Base-by-base conservation (phyloP, 306 rosid genomes). In the Calophaca sinica region DNA sequence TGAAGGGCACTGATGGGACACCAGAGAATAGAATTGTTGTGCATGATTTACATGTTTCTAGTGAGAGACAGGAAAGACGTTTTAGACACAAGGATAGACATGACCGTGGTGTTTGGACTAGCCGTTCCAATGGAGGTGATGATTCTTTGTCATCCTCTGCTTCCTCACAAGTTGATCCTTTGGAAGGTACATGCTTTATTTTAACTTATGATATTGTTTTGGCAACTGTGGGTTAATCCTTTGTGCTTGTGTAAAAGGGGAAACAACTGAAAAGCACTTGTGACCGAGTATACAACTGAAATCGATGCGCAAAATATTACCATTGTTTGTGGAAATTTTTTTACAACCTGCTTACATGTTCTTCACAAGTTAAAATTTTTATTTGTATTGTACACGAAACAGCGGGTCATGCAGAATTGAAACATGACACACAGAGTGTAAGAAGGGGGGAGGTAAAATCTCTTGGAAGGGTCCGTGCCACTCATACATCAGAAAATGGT, bases 401-500 rank as follows among this genome's bases (percentile, higher is more conserved):
- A 80, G 86, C 85, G 80, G 60, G 73, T 77, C 73, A 14, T 74
- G 61, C 80, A 45, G 83, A 82, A 74, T 55, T 41, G 72, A 82
- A 84, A 76, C 59, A 74, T 31, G 87, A 82, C 11, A 42, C 13
- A 3, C 79, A 69, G 64, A 64, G 82, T 83, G 81, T 75, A 70
- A 79, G 78, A 79, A 73, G 58, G 36, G 85, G 86, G 79, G 86
- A 84, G 65, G 57, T 73, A 41, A 85, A 84, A 82, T 73, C 75
- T 66, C 14, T 74, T 76, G 86, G 85, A 69, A 73, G 68, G 75
- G 72, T 77, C 38, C 81, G 81, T 49, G 45, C 83, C 64, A 61
- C 80, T 79, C 86, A 82, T 77, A 85, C 83, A 53, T 75, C 85
- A 20, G 90, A 87, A 72, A 84, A 85, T 85, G 89, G 87, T 89